phyloP scores from a whole-genome alignment of 2,329 filamentous ascomycete species.

The Xylariales sp. region DNA sequence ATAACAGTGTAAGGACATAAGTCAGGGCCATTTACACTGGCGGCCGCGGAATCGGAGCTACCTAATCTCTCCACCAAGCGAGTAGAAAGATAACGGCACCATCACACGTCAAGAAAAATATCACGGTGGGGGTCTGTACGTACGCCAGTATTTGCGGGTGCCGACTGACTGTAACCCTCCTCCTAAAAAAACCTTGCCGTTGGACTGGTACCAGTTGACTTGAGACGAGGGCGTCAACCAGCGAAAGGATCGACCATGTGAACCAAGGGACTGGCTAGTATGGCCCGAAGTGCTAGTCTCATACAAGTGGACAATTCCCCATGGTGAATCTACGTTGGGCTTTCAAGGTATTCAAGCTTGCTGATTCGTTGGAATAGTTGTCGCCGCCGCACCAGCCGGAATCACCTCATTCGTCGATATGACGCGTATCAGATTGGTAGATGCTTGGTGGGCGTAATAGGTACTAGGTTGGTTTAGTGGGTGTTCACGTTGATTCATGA shows the following conservation, averaged over 20 bases:
- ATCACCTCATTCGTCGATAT: slow-evolving; percentile 30
- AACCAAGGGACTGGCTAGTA: slow-evolving; percentile 45
- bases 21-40: slow-evolving; percentile 25
- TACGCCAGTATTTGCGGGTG: slow-evolving; percentile 34
- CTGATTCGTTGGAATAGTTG: slow-evolving; percentile 25
- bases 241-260: slow-evolving; percentile 46
- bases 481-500: slow-evolving; percentile 14
- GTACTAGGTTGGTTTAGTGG: background rate
- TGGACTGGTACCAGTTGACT: slow-evolving; percentile 43
- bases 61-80: slow-evolving; percentile 28
- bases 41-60: slow-evolving; percentile 15
- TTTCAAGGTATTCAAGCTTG: slow-evolving; percentile 15
- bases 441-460: slow-evolving; percentile 7
- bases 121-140: slow-evolving; percentile 36
- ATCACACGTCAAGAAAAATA: slow-evolving; percentile 18
- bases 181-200: slow-evolving; percentile 33
- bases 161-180: slow-evolving; percentile 43
- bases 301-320: slow-evolving; percentile 21
- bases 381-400: slow-evolving; percentile 4
- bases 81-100: slow-evolving; percentile 38
- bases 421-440: slow-evolving; percentile 17
- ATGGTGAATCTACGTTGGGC: slow-evolving; percentile 10
- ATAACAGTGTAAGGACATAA: slow-evolving; percentile 23
- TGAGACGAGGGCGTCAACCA: slow-evolving; percentile 29
- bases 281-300: slow-evolving; percentile 36